Evolutionary conservation across 2,329 filamentous ascomycete species (phyloP).

Genomic region (Microcyclospora pomicola): DNA sequence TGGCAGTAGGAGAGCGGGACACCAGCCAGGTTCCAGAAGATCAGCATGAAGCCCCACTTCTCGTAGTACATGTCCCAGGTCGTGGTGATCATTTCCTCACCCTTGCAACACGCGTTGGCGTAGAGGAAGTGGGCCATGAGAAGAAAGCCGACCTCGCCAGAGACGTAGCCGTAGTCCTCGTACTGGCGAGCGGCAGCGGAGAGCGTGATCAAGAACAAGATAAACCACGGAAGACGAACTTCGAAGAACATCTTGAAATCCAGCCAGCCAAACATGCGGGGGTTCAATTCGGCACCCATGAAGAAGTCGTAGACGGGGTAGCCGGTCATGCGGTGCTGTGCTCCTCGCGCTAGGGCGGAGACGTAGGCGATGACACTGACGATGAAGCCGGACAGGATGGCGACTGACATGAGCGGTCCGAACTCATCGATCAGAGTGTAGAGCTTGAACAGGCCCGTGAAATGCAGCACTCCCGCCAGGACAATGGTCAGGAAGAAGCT

Average conservation of each 20-base stretch:
- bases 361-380: slow-evolving; percentile 75
- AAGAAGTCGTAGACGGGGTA: slow-evolving; percentile 75
- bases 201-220: slow-evolving; percentile 64
- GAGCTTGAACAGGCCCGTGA: slow-evolving; percentile 71
- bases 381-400: slow-evolving; percentile 78
- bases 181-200: slow-evolving; percentile 71
- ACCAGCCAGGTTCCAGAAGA: slow-evolving; percentile 92
- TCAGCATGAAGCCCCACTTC: slow-evolving; percentile 95
- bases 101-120: slow-evolving; percentile 83
- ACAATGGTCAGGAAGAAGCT: slow-evolving; percentile 79
- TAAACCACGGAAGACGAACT: slow-evolving; percentile 84
- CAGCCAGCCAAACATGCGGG: slow-evolving; percentile 58
- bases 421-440: slow-evolving; percentile 94
- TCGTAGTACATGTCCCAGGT: slow-evolving; percentile 97
- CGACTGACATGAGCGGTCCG: slow-evolving; percentile 80
- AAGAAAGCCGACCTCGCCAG: slow-evolving; percentile 70
- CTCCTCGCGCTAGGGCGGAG: slow-evolving; percentile 66
- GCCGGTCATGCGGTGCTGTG: slow-evolving; percentile 84
- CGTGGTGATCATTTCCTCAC: slow-evolving; percentile 76
- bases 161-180: slow-evolving; percentile 73
- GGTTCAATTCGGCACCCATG: slow-evolving; percentile 80
- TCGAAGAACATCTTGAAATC: slow-evolving; percentile 97
- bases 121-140: slow-evolving; percentile 86
- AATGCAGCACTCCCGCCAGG: slow-evolving; percentile 58
- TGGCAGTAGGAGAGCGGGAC: slow-evolving; percentile 88